Percentiles rank a stretch among this genome's conserved stretches.
phyloP scores from a whole-genome alignment of 2,329 filamentous ascomycete species.

The Lachnellula subtilissima region DNA sequence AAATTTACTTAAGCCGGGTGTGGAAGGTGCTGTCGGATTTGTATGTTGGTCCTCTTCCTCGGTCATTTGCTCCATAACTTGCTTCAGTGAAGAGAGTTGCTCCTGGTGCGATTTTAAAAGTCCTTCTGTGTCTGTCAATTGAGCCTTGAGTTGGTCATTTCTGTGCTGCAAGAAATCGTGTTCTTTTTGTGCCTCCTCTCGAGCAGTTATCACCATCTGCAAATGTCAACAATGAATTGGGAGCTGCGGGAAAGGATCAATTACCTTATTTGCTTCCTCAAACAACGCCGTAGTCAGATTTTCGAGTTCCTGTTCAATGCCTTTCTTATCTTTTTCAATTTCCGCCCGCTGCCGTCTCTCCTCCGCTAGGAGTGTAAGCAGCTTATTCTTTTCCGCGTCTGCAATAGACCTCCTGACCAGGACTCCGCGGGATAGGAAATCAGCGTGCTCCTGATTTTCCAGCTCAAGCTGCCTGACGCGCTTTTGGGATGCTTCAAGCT shows the following conservation, averaged over 20 bases:
- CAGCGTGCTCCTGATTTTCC: slow-evolving; percentile 57
- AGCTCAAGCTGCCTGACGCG: slow-evolving; percentile 65
- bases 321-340: slow-evolving; percentile 74
- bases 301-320: slow-evolving; percentile 89
- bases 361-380: slow-evolving; percentile 55
- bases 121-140: slow-evolving; percentile 80
- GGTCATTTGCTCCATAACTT: slow-evolving; percentile 83
- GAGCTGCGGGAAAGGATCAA: slow-evolving; percentile 15
- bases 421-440: slow-evolving; percentile 65
- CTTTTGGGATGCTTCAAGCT: slow-evolving; percentile 69
- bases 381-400: slow-evolving; percentile 64
- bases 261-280: slow-evolving; percentile 86
- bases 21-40: slow-evolving; percentile 66
- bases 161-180: slow-evolving; percentile 76
- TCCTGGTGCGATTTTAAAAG: slow-evolving; percentile 88
- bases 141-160: slow-evolving; percentile 80
- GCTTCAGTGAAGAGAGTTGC: slow-evolving; percentile 85
- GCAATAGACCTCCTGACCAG: slow-evolving; percentile 70
- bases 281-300: slow-evolving; percentile 89
- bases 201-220: slow-evolving; percentile 89
- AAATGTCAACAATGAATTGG: slow-evolving; percentile 69
- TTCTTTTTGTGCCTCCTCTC: slow-evolving; percentile 82
- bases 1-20: slow-evolving; percentile 68
- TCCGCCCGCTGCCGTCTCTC: slow-evolving; percentile 61
- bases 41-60: slow-evolving; percentile 65